These are phyloP conservation scores for Sporothrix pseudoabietina DNA, from an alignment of 2,329 filamentous ascomycete species.

Conservation along the genomic window DNA sequence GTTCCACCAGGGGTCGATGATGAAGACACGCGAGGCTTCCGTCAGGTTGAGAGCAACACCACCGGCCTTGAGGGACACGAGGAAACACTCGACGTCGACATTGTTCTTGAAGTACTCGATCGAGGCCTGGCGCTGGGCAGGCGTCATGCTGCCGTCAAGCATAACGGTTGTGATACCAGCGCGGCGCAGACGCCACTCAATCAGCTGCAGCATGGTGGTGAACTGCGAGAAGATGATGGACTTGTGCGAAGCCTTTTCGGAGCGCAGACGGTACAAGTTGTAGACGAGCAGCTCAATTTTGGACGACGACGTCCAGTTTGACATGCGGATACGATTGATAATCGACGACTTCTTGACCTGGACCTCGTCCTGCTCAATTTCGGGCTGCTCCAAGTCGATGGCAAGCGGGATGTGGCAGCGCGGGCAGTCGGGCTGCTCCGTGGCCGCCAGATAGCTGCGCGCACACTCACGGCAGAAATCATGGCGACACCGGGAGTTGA, in stretches of 20 bases:
- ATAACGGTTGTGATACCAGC: conserved; percentile 99
- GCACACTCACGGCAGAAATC: conserved; percentile 86
- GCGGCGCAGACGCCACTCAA: conserved; percentile 92
- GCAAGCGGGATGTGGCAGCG: conserved; percentile 85
- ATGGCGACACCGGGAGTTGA: conserved; percentile 88
- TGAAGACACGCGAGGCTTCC: conserved; percentile 92
- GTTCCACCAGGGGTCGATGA: conserved; percentile 99
- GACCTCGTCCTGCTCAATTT: conserved; percentile 88
- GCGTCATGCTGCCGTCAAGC: conserved; percentile 97
- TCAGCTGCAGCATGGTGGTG: conserved; percentile 93
- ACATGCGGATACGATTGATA: conserved; percentile 98
- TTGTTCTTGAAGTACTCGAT: conserved; percentile 98
- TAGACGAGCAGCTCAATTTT: conserved; percentile 98
- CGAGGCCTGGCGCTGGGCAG: conserved; percentile 85
- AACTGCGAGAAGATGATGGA: conserved; percentile 98
- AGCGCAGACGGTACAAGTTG: conserved; percentile 87
- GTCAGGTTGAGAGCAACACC: conserved; percentile 95
- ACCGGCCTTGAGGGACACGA: conserved; percentile 94
- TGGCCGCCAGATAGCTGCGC: conserved; percentile 76
- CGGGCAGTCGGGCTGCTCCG: conserved; percentile 78
- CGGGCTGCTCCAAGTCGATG: conserved; percentile 93
- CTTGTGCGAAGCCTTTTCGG: conserved; percentile 90
- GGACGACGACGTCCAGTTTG: conserved; percentile 96
- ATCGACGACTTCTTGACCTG: conserved; percentile 93
- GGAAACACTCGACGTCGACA: conserved; percentile 88